These are phyloP conservation scores for Globisporangium barbulae DNA, from an alignment of 352 stramenopile genomes.

Conservation along the genomic window DNA sequence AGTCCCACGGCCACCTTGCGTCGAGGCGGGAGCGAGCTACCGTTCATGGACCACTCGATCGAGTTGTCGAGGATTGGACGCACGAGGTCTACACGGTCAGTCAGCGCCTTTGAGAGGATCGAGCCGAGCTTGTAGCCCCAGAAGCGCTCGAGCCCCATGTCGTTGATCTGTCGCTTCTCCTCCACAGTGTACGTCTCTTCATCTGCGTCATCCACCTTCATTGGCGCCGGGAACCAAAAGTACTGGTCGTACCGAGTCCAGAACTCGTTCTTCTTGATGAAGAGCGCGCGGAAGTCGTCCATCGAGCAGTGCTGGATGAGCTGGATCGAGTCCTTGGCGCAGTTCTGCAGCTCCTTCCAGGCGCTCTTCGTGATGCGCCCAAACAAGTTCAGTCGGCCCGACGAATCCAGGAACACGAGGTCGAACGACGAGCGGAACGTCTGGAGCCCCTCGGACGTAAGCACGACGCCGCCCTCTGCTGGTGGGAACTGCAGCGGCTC, in stretches of 20 bases:
- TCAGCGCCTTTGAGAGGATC: slow-evolving; percentile 54
- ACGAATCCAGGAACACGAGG: slow-evolving; percentile 77
- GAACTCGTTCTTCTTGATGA: slow-evolving; percentile 81
- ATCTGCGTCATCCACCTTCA: slow-evolving; percentile 47
- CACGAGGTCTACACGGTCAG: slow-evolving; percentile 62
- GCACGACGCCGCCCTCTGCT: slow-evolving; percentile 41
- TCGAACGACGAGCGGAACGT: slow-evolving; percentile 68
- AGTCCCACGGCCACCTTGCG: slow-evolving; percentile 79
- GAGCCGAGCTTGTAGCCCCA: slow-evolving; percentile 53
- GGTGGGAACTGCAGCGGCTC: slow-evolving; percentile 69
- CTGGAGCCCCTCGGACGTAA: slow-evolving; percentile 65
- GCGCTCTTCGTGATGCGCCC: slow-evolving; percentile 54
- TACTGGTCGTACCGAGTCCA: slow-evolving; percentile 87
- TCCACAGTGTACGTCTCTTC: slow-evolving; percentile 58
- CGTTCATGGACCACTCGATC: slow-evolving; percentile 51
- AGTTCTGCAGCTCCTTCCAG: slow-evolving; percentile 69
- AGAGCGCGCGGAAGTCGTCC: slow-evolving; percentile 75
- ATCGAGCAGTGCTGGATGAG: slow-evolving; percentile 61
- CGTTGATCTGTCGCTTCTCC: slow-evolving; percentile 71
- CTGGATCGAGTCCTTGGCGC: slow-evolving; percentile 54
- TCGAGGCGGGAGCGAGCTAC: slow-evolving; percentile 29
- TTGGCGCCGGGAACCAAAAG: slow-evolving; percentile 68
- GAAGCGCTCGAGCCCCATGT: slow-evolving; percentile 72
- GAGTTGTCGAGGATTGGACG: slow-evolving; percentile 41
- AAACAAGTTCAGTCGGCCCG: slow-evolving; percentile 73